phyloP scores from a whole-genome alignment of 2,329 filamentous ascomycete species.

The Penicillium crustosum region DNA sequence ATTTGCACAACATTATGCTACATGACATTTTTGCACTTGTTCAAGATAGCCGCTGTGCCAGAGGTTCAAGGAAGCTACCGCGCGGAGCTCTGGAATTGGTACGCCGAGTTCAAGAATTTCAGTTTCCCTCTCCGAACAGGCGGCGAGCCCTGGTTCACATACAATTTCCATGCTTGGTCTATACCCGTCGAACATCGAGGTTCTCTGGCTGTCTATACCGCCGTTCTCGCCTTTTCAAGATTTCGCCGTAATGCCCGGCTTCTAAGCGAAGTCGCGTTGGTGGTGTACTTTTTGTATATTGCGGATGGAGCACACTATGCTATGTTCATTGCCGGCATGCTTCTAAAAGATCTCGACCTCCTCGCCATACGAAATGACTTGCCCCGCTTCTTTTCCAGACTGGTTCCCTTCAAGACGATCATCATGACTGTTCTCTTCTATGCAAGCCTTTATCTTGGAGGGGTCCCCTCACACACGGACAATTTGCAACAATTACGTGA shows the following conservation, averaged over 20 bases:
- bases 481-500: constrained; percentile 53
- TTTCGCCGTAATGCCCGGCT: constrained; percentile 57
- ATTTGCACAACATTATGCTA: constrained; percentile 57
- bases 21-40: constrained; percentile 55
- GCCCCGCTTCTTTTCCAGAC: constrained; percentile 49
- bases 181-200: constrained; percentile 65
- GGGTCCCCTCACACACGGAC: constrained; percentile 56
- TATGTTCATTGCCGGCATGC: constrained; percentile 61
- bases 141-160: constrained; percentile 57
- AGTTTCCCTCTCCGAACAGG: constrained; percentile 64
- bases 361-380: constrained; percentile 53
- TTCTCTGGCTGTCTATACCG: constrained; percentile 63
- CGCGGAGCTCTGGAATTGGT: constrained; percentile 55
- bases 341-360: constrained; percentile 62
- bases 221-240: constrained; percentile 57
- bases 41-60: constrained; percentile 49
- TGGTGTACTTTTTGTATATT: constrained; percentile 67
- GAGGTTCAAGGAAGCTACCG: constrained; percentile 44
- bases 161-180: constrained; percentile 63
- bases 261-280: constrained; percentile 53
- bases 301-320: constrained; percentile 64
- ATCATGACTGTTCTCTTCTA: constrained; percentile 57
- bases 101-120: constrained; percentile 65
- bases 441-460: constrained; percentile 58
- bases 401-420: constrained; percentile 51